Percentiles rank a stretch among this genome's conserved stretches.
phyloP scores from a whole-genome alignment of 306 rosid genomes.

The Glycyrrhiza uralensis region DNA sequence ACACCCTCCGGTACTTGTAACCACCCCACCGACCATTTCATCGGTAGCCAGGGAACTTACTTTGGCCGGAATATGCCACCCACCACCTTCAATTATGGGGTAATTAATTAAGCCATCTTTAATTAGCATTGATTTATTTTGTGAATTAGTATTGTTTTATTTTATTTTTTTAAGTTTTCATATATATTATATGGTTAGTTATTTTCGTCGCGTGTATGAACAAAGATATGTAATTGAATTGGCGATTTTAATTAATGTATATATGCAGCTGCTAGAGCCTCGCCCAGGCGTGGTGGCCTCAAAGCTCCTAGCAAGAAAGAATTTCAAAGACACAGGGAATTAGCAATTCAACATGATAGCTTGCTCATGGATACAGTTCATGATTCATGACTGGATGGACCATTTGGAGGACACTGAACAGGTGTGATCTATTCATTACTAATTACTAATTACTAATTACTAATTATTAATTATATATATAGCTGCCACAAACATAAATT shows the following conservation, averaged over 20 bases:
- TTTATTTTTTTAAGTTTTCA: too few species aligned
- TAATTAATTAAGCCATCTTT: constrained; percentile 12
- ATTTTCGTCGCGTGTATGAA: too few species aligned
- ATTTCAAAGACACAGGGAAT: constrained; percentile 53
- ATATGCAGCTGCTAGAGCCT: constrained; percentile 55
- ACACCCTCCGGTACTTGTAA: constrained; percentile 67
- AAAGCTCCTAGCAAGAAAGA: constrained; percentile 60
- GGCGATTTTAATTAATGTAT: too few species aligned
- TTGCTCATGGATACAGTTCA: constrained; percentile 75
- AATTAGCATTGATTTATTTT: too few species aligned
- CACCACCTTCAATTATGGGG: constrained; percentile 44
- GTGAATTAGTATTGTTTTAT: too few species aligned
- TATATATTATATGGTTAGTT: too few species aligned
- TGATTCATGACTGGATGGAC: constrained; percentile 88
- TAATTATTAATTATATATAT: too few species aligned
- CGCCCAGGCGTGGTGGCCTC: constrained; percentile 63
- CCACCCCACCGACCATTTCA: constrained; percentile 44
- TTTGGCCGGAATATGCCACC: constrained; percentile 81
- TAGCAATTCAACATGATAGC: constrained; percentile 83
- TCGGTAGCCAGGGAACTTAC: constrained; percentile 64
- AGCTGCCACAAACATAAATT: too few species aligned
- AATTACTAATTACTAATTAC: too few species aligned
- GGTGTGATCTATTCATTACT: too few species aligned
- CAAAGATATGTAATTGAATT: too few species aligned
- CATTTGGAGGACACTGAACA: constrained; percentile 77